phyloP scores from a whole-genome alignment of 768 basidiomycete genomes.

The Tubosaeta sp. region DNA sequence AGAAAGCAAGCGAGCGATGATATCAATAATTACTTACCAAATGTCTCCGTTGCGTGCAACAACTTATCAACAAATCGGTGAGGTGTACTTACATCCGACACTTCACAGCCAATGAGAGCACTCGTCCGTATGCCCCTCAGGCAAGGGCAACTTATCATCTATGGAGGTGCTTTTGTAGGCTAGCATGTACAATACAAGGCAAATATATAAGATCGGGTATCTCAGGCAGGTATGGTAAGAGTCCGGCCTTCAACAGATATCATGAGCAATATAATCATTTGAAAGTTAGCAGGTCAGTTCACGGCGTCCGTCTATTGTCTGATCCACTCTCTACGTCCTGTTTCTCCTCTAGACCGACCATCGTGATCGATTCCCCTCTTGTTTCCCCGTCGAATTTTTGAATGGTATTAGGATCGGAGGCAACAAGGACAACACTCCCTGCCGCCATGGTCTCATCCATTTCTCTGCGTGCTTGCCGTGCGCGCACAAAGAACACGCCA shows the following conservation, averaged over 20 bases:
- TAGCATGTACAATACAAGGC: neutral
- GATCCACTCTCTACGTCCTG: neutral
- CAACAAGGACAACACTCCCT: neutral
- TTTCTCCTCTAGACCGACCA: neutral
- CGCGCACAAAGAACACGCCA: constrained; percentile 49
- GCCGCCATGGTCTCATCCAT: constrained; percentile 52
- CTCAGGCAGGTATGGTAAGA: neutral
- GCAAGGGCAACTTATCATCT: too few species aligned
- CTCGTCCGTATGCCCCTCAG: too few species aligned
- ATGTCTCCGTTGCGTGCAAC: too few species aligned
- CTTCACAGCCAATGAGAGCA: too few species aligned
- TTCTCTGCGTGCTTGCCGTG: constrained; percentile 58
- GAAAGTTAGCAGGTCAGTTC: neutral
- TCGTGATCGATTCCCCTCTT: neutral
- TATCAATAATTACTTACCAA: too few species aligned
- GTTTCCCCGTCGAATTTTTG: neutral
- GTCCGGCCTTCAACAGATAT: neutral
- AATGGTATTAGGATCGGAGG: neutral
- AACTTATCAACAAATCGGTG: too few species aligned
- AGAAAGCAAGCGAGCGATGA: constrained; percentile 31
- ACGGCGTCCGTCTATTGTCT: neutral
- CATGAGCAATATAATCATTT: neutral
- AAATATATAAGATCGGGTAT: neutral
- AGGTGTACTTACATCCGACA: too few species aligned
- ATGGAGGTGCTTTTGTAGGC: too few species aligned